Evolutionary conservation across 495 filamentous ascomycete genomes (phyloP).

Genomic region (Glutinoglossum americanum): DNA sequence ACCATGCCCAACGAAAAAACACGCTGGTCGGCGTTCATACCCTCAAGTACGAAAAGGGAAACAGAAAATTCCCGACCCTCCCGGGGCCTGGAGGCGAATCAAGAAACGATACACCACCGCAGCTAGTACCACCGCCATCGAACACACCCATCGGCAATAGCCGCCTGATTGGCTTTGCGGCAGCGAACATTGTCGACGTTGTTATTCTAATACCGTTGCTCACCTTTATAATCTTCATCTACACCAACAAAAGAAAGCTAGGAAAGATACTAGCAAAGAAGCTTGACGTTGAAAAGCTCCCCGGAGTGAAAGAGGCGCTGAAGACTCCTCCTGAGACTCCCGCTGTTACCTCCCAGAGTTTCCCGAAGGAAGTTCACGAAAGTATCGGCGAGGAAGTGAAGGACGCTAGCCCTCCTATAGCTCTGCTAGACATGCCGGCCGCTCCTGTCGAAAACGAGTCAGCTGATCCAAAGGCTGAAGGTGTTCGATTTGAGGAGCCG

Average conservation of each 20-base stretch:
- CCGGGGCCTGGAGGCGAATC: conserved; percentile 10
- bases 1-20: conserved; percentile 24
- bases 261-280: conserved; percentile 27
- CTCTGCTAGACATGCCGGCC: neutral
- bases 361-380: neutral
- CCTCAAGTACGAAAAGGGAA: conserved; percentile 7
- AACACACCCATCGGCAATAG: conserved; percentile 4
- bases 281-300: conserved; percentile 30
- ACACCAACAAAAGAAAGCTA: conserved; percentile 27
- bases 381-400: neutral
- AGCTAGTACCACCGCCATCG: conserved; percentile 3
- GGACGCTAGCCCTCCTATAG: neutral
- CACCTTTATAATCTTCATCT: conserved; percentile 26
- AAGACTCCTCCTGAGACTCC: conserved; percentile 26
- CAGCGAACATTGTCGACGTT: conserved; percentile 30
- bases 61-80: conserved; percentile 13
- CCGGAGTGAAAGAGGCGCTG: conserved; percentile 21
- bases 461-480: neutral
- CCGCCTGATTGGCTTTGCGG: conserved; percentile 20
- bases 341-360: conserved; percentile 9
- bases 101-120: conserved; percentile 22
- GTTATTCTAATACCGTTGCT: conserved; percentile 24
- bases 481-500: neutral
- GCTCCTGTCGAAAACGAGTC: neutral
- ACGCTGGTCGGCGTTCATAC: conserved; percentile 31